These are phyloP conservation scores for Suhomyces atakaporum DNA, from an alignment of 1,139 yeast genomes.

Conservation along the genomic window DNA sequence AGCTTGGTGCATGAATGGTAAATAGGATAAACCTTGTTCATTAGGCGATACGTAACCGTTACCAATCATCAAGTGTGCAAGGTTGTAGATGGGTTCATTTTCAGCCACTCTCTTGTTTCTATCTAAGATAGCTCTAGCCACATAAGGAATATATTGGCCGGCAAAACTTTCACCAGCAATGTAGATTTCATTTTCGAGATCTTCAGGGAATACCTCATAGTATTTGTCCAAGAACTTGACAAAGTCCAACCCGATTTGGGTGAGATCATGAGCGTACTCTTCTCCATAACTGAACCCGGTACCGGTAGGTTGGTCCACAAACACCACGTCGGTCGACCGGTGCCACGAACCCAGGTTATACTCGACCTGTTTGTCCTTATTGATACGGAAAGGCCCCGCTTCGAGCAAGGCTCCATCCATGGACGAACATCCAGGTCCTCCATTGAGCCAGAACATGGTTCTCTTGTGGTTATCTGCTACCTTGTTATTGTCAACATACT, in stretches of 20 bases:
- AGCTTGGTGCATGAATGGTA: constrained; percentile 67
- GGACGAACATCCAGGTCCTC: constrained; percentile 97
- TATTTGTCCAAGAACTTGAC: constrained; percentile 66
- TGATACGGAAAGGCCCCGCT: constrained; percentile 80
- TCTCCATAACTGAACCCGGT: constrained; percentile 80
- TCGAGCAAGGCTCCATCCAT: constrained; percentile 98
- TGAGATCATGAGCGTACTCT: constrained; percentile 59
- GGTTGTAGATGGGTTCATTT: constrained; percentile 34
- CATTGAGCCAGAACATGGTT: constrained; percentile 85
- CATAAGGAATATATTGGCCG: constrained; percentile 93
- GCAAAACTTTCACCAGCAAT: constrained; percentile 97
- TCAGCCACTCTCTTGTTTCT: constrained; percentile 36
- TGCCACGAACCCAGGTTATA: constrained; percentile 85
- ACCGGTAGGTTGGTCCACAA: constrained; percentile 94
- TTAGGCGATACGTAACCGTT: constrained; percentile 97
- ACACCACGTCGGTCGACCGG: constrained; percentile 72
- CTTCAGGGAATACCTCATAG: constrained; percentile 74
- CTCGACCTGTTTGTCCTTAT: constrained; percentile 43
- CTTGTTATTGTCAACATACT: constrained; percentile 42
- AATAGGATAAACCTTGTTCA: constrained; percentile 76
- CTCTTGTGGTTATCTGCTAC: constrained; percentile 35
- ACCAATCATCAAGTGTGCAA: constrained; percentile 79
- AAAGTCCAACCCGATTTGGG: constrained; percentile 61
- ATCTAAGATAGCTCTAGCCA: constrained; percentile 63
- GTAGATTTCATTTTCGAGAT: constrained; percentile 61